Percentiles rank a stretch among this genome's conserved stretches.
Conservation (phyloP, 768 basidiomycete species). For the Pisolithus tinctorius region DNA sequence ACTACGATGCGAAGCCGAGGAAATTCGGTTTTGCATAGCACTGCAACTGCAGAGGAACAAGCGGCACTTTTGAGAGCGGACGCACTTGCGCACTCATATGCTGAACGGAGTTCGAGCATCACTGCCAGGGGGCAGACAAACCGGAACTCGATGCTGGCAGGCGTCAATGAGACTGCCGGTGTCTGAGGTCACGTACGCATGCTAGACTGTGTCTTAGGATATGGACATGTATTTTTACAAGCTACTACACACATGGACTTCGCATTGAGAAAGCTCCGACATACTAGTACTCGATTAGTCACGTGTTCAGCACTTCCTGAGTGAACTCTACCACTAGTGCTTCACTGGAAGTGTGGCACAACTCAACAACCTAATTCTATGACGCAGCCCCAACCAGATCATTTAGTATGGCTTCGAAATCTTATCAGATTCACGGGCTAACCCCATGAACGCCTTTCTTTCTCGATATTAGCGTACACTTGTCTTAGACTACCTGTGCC, state of each 20-base stretch:
- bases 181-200: no score
- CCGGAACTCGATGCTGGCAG: conserved; percentile 25
- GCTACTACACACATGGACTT: no score
- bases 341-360: no score
- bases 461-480: conserved; percentile 44
- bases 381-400: conserved; percentile 30
- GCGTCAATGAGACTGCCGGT: background rate
- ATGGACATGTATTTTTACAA: no score
- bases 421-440: background rate
- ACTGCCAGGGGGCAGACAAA: conserved; percentile 24
- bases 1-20: conserved; percentile 20
- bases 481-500: conserved; percentile 72
- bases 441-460: background rate
- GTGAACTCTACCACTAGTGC: no score
- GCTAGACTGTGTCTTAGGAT: no score
- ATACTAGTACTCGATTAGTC: no score
- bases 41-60: conserved; percentile 39
- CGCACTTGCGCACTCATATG: conserved; percentile 23
- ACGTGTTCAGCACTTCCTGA: no score
- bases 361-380: no score
- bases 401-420: conserved; percentile 32
- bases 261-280: no score
- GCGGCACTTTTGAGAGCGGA: conserved; percentile 43
- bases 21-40: conserved; percentile 19
- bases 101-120: conserved; percentile 17